Base-by-base conservation (phyloP, 805 yeast genomes). In the Torulaspora franciscae region DNA sequence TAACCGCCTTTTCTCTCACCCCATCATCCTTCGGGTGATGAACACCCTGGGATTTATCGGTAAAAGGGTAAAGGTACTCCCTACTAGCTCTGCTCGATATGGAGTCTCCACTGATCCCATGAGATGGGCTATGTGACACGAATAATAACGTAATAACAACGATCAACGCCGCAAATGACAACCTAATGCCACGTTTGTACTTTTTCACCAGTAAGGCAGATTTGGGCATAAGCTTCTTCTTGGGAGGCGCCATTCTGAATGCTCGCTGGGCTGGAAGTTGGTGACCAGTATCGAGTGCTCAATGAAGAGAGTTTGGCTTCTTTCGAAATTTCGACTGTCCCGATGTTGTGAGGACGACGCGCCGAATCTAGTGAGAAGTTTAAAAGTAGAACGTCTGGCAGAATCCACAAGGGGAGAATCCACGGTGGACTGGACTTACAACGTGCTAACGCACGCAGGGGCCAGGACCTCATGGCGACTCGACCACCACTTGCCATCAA, bases 1-100 rank as follows among this genome's bases (percentile, higher is more conserved):
- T 72, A 0, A 86, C 77, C 3, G 88, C 91, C 50, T 76, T 81
- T 51, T 71, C 80, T 40, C 69, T 67, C 14, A 48, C 47, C 40
- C 69, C 71, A 36, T 59, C 62, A 32, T 59, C 60, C 26, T 49
- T 42, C 7, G 67, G 67, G 35, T 59, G 64, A 8, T 47, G 41
- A 4, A 63, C 64, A 7, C 49, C 40, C 46, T 63, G 67, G 4
- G 60, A 54, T 24, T 47, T 52, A 48, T 63, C 67, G 5, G 66
- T 56, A 35, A 51, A 57, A 8, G 67, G 67, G 47, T 57, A 51
- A 30, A 47, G 23, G 43, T 57, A 57, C 13, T 49, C 51, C 3
- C 33, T 37, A 41, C 14, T 28, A 14, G n/a, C 23, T 19, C 28
- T 34, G 13, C 23, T 28, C 22, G 34, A 14, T 7, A 30, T 19